These are phyloP conservation scores for Raffaelea ambrosiae DNA, from an alignment of 2,329 filamentous ascomycete genomes.

Conservation along the genomic window DNA sequence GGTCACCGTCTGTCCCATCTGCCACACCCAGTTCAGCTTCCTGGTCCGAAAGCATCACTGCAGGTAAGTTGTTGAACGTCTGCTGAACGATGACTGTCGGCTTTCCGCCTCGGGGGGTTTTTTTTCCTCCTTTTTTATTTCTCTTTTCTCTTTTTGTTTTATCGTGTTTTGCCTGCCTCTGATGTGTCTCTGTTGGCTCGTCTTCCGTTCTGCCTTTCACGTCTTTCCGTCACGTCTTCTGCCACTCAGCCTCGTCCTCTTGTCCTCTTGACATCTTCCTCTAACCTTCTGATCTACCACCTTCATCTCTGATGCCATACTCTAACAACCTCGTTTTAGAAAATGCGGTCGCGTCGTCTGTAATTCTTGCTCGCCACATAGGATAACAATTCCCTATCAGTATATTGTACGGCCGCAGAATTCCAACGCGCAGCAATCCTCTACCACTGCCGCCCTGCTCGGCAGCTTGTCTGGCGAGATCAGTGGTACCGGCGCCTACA, in stretches of 20 bases:
- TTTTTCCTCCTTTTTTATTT: no score
- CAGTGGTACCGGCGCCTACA: neutral
- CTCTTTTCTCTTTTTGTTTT: neutral
- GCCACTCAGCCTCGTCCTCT: no score
- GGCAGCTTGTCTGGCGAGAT: neutral
- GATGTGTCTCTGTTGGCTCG: no score
- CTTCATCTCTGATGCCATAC: neutral
- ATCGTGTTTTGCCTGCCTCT: no score
- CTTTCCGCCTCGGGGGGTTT: no score
- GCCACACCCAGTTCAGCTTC: conserved; percentile 68
- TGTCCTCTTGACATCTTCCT: no score
- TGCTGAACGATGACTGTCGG: no score
- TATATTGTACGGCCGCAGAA: conserved; percentile 73
- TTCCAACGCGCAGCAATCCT: neutral
- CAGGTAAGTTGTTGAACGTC: conserved; percentile 50
- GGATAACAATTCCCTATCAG: conserved; percentile 87
- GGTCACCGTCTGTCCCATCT: conserved; percentile 78
- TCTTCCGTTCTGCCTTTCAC: no score
- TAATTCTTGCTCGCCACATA: conserved; percentile 79
- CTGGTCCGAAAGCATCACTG: conserved; percentile 91
- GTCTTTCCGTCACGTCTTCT: no score
- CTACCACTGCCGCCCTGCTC: neutral
- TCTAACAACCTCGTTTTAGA: conserved; percentile 27
- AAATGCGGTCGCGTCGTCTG: conserved; percentile 95
- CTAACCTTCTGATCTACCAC: no score